Evolutionary conservation across 2,329 filamentous ascomycete species (phyloP).

Genomic region (Rhynchosporium secalis): DNA sequence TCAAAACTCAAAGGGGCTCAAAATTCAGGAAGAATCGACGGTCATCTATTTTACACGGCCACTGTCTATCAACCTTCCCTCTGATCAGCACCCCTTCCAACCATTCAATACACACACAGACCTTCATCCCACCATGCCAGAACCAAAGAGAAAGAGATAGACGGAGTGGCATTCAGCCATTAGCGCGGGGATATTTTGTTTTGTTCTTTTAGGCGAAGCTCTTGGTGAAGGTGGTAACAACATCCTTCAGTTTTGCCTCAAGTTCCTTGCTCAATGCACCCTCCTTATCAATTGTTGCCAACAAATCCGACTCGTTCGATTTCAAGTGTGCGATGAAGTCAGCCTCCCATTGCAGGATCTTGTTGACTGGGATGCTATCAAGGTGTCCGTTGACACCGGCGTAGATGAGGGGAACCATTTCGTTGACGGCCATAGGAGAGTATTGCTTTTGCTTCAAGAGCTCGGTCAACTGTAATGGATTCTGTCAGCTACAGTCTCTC

Average conservation of each 20-base stretch:
- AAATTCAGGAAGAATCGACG: constrained; percentile 35
- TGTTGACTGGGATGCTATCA: constrained; percentile 83
- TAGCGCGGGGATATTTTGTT: constrained; percentile 22
- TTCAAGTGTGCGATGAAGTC: constrained; percentile 93
- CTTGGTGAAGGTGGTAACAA: constrained; percentile 84
- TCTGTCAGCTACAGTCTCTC: constrained; percentile 24
- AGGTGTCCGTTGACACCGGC: constrained; percentile 98
- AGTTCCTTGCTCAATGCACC: constrained; percentile 93
- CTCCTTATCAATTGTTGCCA: constrained; percentile 91
- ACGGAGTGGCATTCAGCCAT: constrained; percentile 29
- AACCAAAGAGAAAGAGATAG: constrained; percentile 36
- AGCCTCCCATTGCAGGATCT: constrained; percentile 90
- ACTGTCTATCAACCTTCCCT: constrained; percentile 37
- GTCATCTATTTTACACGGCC: constrained; percentile 40
- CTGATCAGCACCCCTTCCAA: constrained; percentile 23
- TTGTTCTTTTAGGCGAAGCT: constrained; percentile 62
- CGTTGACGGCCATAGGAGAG: constrained; percentile 96
- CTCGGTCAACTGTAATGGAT: constrained; percentile 69
- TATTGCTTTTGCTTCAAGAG: constrained; percentile 99
- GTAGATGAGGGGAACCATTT: constrained; percentile 99
- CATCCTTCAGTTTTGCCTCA: constrained; percentile 78
- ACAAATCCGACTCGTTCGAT: constrained; percentile 82
- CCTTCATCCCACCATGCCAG: constrained; percentile 30
- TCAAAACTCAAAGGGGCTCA: constrained; percentile 20
- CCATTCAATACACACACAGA: constrained; percentile 33